A percentile compares a stretch with the other conserved stretches of the same genome.
Evolutionary conservation across 192 early-diverging fungal species (phyloP).

Genomic region (Linnemannia exigua): DNA sequence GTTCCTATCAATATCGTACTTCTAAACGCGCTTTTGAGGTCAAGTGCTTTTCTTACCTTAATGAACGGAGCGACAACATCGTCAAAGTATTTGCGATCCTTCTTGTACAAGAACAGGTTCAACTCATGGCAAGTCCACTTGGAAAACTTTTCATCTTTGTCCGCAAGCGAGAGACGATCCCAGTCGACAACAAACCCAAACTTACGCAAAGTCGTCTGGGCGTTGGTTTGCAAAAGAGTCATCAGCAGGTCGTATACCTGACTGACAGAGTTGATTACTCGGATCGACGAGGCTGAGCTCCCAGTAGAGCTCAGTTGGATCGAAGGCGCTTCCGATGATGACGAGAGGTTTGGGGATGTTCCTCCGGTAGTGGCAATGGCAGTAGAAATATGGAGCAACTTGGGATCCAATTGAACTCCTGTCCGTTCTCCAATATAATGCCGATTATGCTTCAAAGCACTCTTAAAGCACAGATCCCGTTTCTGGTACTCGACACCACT

Average conservation of each 20-base stretch:
- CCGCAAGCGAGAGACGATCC: slow-evolving; percentile 23
- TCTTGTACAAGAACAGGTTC: slow-evolving; percentile 64
- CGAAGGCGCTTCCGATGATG: not conserved
- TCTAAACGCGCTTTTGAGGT: no score
- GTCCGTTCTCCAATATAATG: slow-evolving; percentile 45
- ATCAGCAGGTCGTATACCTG: slow-evolving; percentile 52
- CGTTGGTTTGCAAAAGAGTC: slow-evolving; percentile 19
- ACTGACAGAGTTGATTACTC: slow-evolving; percentile 44
- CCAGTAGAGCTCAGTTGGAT: slow-evolving; percentile 30
- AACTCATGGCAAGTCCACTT: slow-evolving; percentile 60
- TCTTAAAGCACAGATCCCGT: slow-evolving; percentile 45
- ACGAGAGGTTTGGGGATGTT: no score
- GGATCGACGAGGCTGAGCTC: slow-evolving; percentile 39
- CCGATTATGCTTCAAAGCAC: slow-evolving; percentile 13
- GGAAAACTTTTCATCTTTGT: slow-evolving; percentile 56
- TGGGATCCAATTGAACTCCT: slow-evolving; percentile 31
- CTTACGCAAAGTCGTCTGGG: slow-evolving; percentile 16
- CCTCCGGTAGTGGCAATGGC: no score
- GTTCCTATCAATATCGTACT: no score
- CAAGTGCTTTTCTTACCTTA: slow-evolving; percentile 53
- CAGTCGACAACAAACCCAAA: slow-evolving; percentile 58
- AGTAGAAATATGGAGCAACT: not conserved
- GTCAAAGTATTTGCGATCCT: slow-evolving; percentile 60
- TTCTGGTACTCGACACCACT: not conserved
- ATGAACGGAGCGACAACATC: slow-evolving; percentile 49